These are phyloP conservation scores for Tephrocybe sp. DNA, from an alignment of 768 basidiomycete genomes.

Conservation along the genomic window DNA sequence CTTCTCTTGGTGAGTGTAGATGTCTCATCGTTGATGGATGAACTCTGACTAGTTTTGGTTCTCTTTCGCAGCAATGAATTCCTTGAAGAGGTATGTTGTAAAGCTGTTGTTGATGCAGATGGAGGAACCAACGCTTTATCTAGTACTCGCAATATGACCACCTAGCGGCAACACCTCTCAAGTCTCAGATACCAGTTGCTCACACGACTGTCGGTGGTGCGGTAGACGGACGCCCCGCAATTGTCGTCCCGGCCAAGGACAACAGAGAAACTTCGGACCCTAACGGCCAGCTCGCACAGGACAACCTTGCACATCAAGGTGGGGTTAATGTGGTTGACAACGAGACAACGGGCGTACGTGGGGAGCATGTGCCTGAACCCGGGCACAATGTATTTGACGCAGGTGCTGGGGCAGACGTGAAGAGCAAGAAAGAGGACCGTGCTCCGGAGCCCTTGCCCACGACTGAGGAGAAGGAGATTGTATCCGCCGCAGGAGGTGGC, in stretches of 20 bases:
- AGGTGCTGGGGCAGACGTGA: constrained; percentile 43
- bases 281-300: constrained; percentile 3
- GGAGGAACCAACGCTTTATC: constrained; percentile 3
- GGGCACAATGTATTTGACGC: constrained; percentile 74
- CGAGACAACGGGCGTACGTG: constrained; percentile 32
- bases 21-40: neutral
- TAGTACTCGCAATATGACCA: constrained; percentile 60
- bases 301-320: constrained; percentile 5
- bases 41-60: constrained; percentile 2
- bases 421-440: constrained; percentile 34
- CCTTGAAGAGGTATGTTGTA: constrained; percentile 56
- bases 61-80: constrained; percentile 57
- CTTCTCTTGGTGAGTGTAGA: constrained; percentile 71
- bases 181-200: constrained; percentile 35
- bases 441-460: constrained; percentile 6
- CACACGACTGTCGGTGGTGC: constrained; percentile 52
- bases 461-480: constrained; percentile 14
- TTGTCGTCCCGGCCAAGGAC: constrained; percentile 42
- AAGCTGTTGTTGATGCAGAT: no score
- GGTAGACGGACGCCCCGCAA: constrained; percentile 51
- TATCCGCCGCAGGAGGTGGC: constrained; percentile 8
- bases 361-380: constrained; percentile 63
- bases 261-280: constrained; percentile 27
- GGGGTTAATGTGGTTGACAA: constrained; percentile 12
- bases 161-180: constrained; percentile 37